phyloP scores from a whole-genome alignment of 179 eudicot genomes.

The Spinacia oleracea region DNA sequence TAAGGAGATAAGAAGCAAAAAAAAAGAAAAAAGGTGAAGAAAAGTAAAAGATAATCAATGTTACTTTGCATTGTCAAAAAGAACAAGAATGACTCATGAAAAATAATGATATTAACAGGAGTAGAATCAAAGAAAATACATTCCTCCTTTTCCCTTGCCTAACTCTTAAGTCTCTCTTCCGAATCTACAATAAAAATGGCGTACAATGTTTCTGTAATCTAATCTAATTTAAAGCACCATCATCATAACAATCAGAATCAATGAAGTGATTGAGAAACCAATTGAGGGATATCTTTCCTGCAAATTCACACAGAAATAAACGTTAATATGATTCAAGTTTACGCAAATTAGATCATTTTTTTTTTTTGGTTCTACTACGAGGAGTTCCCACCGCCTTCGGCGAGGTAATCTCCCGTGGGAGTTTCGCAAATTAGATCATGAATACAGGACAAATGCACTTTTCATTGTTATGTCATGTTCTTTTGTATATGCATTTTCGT shows the following conservation, averaged over 20 bases:
- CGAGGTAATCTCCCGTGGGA: too few relatives aligned
- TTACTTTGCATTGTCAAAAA: constrained; percentile 18
- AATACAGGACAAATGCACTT: too few relatives aligned
- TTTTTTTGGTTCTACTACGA: too few relatives aligned
- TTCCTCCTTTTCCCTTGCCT: constrained; percentile 26
- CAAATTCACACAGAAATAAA: background rate
- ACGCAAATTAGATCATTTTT: too few relatives aligned
- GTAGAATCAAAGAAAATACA: constrained; percentile 24
- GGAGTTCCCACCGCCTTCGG: too few relatives aligned
- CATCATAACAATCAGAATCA: constrained; percentile 11
- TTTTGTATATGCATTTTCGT: too few relatives aligned
- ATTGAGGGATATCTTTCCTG: constrained; percentile 31
- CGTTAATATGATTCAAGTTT: too few relatives aligned
- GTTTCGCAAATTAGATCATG: too few relatives aligned
- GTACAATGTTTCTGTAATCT: background rate
- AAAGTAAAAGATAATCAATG: constrained; percentile 15
- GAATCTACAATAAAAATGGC: constrained; percentile 8
- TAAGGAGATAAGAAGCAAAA: background rate
- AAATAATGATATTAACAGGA: constrained; percentile 19
- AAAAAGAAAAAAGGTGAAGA: background rate
- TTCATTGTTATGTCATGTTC: too few relatives aligned
- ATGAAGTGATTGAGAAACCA: constrained; percentile 12
- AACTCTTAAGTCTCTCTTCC: constrained; percentile 26
- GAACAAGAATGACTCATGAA: constrained; percentile 19
- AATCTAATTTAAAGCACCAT: constrained; percentile 15